Conservation (phyloP, 2,329 filamentous ascomycete genomes). For the Monilinia polystroma region DNA sequence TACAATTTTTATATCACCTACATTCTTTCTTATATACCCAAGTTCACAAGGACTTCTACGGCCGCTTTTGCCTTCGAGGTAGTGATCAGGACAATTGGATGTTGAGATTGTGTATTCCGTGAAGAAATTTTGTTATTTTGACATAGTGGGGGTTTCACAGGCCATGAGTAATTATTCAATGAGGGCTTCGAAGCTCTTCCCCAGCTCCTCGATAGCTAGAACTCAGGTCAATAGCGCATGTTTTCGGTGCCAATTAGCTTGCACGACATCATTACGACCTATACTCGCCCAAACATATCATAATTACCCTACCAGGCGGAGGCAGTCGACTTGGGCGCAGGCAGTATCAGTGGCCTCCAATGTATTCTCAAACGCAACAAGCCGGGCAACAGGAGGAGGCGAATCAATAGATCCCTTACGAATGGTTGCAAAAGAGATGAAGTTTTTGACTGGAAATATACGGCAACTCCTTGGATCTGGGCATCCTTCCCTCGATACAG, state of each 20-base stretch:
- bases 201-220: constrained; percentile 41
- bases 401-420: constrained; percentile 84
- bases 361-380: constrained; percentile 66
- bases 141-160: constrained; percentile 22
- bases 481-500: constrained; percentile 89
- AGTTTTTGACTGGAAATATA: constrained; percentile 91
- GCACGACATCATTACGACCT: constrained; percentile 22
- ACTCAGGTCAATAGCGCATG: constrained; percentile 44
- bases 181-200: constrained; percentile 51
- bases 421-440: constrained; percentile 93
- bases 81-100: background rate
- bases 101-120: background rate
- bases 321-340: constrained; percentile 70
- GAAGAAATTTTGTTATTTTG: constrained; percentile 1
- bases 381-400: constrained; percentile 57
- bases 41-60: background rate
- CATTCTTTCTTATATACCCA: constrained; percentile 19
- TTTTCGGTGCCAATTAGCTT: constrained; percentile 43
- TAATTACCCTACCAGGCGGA: constrained; percentile 45
- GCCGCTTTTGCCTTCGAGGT: background rate
- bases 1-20: constrained; percentile 18
- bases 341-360: constrained; percentile 70
- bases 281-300: constrained; percentile 31
- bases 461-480: constrained; percentile 89
- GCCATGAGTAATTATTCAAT: constrained; percentile 54